Evolutionary conservation across 257 asterid genomes (phyloP).

Genomic region (Petunia secreta): DNA sequence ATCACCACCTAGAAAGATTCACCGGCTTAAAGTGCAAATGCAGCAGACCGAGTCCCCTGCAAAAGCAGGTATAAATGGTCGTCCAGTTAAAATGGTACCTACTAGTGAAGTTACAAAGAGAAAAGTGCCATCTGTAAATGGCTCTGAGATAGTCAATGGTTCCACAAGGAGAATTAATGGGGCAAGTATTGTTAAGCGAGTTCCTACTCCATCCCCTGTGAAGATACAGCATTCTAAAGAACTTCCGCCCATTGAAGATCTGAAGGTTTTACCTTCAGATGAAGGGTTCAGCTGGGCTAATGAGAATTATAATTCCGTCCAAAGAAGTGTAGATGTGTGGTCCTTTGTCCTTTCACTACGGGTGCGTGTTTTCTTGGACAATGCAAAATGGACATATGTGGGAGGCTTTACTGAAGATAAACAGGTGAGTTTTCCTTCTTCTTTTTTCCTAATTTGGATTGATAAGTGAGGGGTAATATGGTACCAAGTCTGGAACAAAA

Average conservation of each 20-base stretch:
- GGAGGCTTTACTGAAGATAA: conserved; percentile 90
- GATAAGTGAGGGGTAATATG: background rate
- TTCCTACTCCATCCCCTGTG: conserved; percentile 37
- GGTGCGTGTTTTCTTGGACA: conserved; percentile 75
- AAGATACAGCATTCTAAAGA: conserved; percentile 37
- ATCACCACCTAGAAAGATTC: conserved; percentile 35
- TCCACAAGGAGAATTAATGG: conserved; percentile 44
- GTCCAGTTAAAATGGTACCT: conserved; percentile 72
- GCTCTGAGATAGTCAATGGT: conserved; percentile 42
- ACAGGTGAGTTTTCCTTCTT: conserved; percentile 50
- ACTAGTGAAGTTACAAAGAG: conserved; percentile 55
- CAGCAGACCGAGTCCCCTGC: conserved; percentile 57
- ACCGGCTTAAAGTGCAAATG: conserved; percentile 47
- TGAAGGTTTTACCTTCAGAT: conserved; percentile 83
- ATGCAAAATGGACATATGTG: conserved; percentile 72
- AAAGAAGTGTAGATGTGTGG: conserved; percentile 91
- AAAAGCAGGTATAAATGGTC: conserved; percentile 60
- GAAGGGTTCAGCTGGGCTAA: conserved; percentile 98
- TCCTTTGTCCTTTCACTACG: conserved; percentile 88
- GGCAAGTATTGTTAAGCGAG: conserved; percentile 55
- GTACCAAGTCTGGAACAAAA: background rate
- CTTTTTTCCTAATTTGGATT: background rate
- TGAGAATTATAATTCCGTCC: conserved; percentile 81
- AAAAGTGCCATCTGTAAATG: conserved; percentile 37
- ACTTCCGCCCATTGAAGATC: conserved; percentile 71